Evolutionary conservation across 1,284 basidiomycete genomes (phyloP).

Genomic region (Lentinus polychrous): DNA sequence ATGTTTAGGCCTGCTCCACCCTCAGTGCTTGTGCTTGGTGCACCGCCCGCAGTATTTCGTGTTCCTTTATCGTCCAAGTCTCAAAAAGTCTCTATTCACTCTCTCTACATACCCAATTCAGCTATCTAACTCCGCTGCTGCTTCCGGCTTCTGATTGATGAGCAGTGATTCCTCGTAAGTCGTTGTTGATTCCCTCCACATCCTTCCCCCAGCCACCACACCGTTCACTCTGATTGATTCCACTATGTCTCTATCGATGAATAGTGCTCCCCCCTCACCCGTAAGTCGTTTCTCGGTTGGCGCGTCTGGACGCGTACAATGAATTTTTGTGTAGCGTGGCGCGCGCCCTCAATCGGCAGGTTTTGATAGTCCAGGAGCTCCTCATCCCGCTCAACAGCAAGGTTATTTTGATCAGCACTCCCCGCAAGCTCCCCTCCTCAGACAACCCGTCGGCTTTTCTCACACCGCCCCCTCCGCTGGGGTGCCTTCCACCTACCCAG

Average conservation of each 20-base stretch:
- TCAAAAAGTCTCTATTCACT: not conserved
- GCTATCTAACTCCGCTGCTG: not conserved
- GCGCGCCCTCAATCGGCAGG: not conserved
- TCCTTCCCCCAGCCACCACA: not conserved
- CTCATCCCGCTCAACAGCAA: not conserved
- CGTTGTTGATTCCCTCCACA: not conserved
- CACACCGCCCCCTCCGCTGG: not conserved
- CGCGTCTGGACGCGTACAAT: not conserved
- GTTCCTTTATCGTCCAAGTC: not conserved
- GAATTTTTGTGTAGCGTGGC: not conserved
- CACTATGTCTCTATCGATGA: not conserved
- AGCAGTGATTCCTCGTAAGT: conserved; percentile 2
- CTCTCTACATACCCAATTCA: not conserved
- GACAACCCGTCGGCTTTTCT: not conserved
- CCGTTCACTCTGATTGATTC: not conserved
- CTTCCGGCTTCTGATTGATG: not conserved
- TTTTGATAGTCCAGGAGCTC: not conserved
- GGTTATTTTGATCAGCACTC: not conserved
- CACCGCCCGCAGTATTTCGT: not conserved
- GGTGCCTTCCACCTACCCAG: not conserved
- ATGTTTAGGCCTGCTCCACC: not conserved
- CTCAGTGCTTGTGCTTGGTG: not conserved
- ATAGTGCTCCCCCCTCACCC: not conserved
- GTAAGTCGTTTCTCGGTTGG: not conserved
- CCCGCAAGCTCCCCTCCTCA: not conserved